Base-by-base conservation (phyloP, 306 rosid genomes). In the Hylodesmum podocarpum region DNA sequence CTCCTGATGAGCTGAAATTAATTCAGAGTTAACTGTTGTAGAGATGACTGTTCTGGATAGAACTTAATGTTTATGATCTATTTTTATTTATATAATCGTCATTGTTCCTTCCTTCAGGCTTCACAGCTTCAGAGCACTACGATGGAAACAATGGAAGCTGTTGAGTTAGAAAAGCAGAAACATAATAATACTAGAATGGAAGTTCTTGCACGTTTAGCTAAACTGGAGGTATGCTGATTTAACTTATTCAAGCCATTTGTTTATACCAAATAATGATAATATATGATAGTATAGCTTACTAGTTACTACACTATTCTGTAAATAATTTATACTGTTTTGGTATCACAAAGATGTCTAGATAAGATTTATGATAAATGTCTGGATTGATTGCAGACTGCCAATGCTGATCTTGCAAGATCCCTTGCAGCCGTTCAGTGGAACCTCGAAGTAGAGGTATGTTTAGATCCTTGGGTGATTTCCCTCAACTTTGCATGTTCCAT, bases 101-200 rank as follows among this genome's bases (percentile, higher is more conserved):
- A 47, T 66, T 55, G 44, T 77, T 34, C 81, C 29, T 62, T 68
- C 69, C 77, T 66, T 63, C 84, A 96, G 99, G 99, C 98, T 80
- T 91, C 98, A 41, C 85, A 85, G 86, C 88, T 96, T 82, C 98
- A 96, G 91, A 80, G 79, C 70, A 87, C 83, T 62, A 91, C 71
- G 93, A 91, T 96, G 97, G 99, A 92, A 84, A 96, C 97, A 65
- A 91, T 96, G 92, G 98, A 92, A 24, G 99, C 99, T 66, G 98
- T 81, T 84, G 99, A 96, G 62, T 80, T 90, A 66, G 99, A 95
- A 88, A 92, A 95, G 84, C 97, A 88, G 83, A 96, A 92, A 74
- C 98, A 92, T 78, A 92, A 89, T 82, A 89, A 83, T 86, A 96
- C 99, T 36, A 93, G 99, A 87, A 89, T 88, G 97, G 96, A 91